phyloP scores from a whole-genome alignment of 352 stramenopile genomes.

The Globisporangium mamillatum region DNA sequence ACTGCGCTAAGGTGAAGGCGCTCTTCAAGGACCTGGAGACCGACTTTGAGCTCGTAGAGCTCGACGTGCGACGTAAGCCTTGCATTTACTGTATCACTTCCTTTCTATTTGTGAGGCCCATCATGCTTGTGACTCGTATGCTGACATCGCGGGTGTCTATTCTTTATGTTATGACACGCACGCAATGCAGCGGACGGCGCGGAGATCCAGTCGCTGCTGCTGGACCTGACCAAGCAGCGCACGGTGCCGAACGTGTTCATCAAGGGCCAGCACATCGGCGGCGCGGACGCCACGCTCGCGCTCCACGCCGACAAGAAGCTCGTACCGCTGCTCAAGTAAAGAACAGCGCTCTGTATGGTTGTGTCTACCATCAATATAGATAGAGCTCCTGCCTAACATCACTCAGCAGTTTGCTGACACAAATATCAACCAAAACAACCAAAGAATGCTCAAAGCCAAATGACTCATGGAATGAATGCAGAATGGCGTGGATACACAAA shows the following conservation, averaged over 20 bases:
- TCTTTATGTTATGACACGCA: not conserved
- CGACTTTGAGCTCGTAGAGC: conserved; percentile 63
- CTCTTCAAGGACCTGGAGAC: conserved; percentile 75
- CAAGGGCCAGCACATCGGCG: conserved; percentile 94
- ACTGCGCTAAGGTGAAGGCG: conserved; percentile 90
- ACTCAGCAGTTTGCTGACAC: not conserved
- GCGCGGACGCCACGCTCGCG: conserved; percentile 80
- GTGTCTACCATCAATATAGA: not conserved
- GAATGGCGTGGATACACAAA: not conserved
- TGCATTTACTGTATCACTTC: no score
- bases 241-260: conserved; percentile 99
- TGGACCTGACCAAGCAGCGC: conserved; percentile 91
- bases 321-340: conserved; percentile 49
- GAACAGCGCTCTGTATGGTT: not conserved
- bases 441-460: not conserved
- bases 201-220: conserved; percentile 90
- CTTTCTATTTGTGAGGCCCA: no score
- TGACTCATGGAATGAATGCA: not conserved
- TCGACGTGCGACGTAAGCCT: conserved; percentile 53
- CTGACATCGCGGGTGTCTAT: no score
- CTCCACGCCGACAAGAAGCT: conserved; percentile 62
- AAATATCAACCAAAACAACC: not conserved
- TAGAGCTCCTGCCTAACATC: not conserved
- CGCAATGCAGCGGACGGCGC: conserved; percentile 66
- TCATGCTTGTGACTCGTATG: no score